Evolutionary conservation across 352 stramenopile species (phyloP).

Genomic region (Aphanomyces cochlioides): DNA sequence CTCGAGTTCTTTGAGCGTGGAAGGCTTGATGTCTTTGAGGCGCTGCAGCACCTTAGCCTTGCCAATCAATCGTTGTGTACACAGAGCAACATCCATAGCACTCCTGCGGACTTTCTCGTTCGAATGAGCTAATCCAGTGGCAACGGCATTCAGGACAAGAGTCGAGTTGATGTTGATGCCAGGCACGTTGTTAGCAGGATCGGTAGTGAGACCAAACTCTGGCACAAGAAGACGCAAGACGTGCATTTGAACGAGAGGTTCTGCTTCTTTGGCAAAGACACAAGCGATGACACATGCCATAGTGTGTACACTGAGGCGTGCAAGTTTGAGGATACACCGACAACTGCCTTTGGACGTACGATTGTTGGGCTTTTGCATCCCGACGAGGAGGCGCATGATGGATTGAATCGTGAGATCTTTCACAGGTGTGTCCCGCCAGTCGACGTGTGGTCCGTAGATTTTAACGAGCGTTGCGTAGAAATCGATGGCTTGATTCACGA

Average conservation of each 20-base stretch:
- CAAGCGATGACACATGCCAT: slow-evolving; percentile 70
- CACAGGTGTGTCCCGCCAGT: slow-evolving; percentile 63
- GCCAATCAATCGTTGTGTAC: slow-evolving; percentile 67
- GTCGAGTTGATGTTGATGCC: slow-evolving; percentile 46
- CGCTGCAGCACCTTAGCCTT: slow-evolving; percentile 61
- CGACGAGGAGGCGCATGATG: slow-evolving; percentile 53
- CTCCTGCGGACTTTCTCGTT: slow-evolving; percentile 72
- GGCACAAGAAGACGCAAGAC: slow-evolving; percentile 66
- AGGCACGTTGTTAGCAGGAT: slow-evolving; percentile 29
- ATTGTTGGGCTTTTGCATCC: slow-evolving; percentile 77
- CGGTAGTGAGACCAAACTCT: slow-evolving; percentile 70
- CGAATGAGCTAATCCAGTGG: slow-evolving; percentile 45
- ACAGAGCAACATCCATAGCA: slow-evolving; percentile 73
- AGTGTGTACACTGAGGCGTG: slow-evolving; percentile 60
- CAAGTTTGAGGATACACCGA: slow-evolving; percentile 70
- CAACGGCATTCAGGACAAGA: slow-evolving; percentile 49
- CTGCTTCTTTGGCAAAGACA: slow-evolving; percentile 62
- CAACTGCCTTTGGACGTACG: slow-evolving; percentile 70
- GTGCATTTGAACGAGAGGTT: slow-evolving; percentile 73
- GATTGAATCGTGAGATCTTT: slow-evolving; percentile 62
- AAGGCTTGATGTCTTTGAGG: slow-evolving; percentile 67
- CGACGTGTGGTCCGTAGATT: slow-evolving; percentile 63
- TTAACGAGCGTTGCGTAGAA: slow-evolving; percentile 65
- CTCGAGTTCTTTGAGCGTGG: slow-evolving; percentile 79
- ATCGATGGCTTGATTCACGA: slow-evolving; percentile 72